Conservation (phyloP, 345 rosid species). For the Nasturtium officinale region DNA sequence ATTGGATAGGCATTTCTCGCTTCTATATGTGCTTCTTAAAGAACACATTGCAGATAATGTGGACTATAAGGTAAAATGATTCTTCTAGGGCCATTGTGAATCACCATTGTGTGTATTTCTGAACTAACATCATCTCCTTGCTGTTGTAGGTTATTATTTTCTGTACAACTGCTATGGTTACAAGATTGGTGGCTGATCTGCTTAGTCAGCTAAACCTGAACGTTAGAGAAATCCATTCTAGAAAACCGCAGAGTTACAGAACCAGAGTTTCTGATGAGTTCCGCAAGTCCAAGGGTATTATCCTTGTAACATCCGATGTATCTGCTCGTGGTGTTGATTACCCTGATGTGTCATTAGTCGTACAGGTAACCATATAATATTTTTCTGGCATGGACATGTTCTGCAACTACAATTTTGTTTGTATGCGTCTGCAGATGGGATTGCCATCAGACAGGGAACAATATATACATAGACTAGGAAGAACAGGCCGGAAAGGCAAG, state of each 20-base stretch:
- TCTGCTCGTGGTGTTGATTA: constrained; percentile 99
- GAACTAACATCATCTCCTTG: not conserved
- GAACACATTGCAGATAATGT: constrained; percentile 88
- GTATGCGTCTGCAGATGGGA: constrained; percentile 62
- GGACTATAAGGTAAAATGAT: constrained; percentile 72
- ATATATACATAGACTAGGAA: constrained; percentile 92
- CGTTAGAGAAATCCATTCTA: constrained; percentile 95
- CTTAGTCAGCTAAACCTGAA: constrained; percentile 77
- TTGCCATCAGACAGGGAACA: constrained; percentile 90
- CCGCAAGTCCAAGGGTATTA: constrained; percentile 89
- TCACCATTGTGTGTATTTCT: not conserved
- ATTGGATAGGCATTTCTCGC: constrained; percentile 72
- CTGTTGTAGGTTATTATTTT: constrained; percentile 78
- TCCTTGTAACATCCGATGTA: constrained; percentile 96
- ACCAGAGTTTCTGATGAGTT: constrained; percentile 94
- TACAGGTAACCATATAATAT: constrained; percentile 63
- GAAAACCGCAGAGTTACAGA: constrained; percentile 93
- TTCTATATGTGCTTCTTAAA: constrained; percentile 70
- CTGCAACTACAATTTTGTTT: not conserved
- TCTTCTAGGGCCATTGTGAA: constrained; percentile 6
- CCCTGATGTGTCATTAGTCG: constrained; percentile 95
- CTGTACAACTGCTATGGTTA: constrained; percentile 97
- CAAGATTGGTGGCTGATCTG: constrained; percentile 74
- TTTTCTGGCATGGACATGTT: constrained; percentile 2
- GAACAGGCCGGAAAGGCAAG: constrained; percentile 97